A percentile compares a stretch with the other conserved stretches of the same genome.
These are phyloP conservation scores for Ocimum tenuiflorum DNA, from an alignment of 257 asterid genomes.

Conservation along the genomic window DNA sequence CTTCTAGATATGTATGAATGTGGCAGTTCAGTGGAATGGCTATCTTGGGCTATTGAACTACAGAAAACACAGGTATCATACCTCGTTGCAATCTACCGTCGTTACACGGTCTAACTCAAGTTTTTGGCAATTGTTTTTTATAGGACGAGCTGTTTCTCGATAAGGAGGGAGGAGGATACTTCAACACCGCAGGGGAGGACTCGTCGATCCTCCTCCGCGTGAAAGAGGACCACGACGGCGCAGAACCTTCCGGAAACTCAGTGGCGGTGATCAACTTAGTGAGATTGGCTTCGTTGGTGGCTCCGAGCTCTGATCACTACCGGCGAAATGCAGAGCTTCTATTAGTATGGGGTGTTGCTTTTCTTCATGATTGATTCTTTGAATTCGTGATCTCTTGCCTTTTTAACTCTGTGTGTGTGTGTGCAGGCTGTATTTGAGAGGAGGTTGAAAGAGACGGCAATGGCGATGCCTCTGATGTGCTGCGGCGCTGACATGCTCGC, in stretches of 20 bases:
- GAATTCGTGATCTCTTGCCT: background rate
- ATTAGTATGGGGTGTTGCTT: slow-evolving; percentile 38
- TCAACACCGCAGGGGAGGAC: slow-evolving; percentile 78
- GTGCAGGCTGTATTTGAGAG: slow-evolving; percentile 83
- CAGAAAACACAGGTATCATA: slow-evolving; percentile 55
- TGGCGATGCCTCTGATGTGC: slow-evolving; percentile 86
- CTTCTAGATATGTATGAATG: slow-evolving; percentile 70
- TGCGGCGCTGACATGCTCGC: slow-evolving; percentile 79
- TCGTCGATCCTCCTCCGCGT: slow-evolving; percentile 87
- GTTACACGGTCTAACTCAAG: too few relatives aligned
- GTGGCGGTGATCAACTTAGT: slow-evolving; percentile 69
- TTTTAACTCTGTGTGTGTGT: background rate
- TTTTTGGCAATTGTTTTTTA: background rate
- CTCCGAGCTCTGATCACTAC: slow-evolving; percentile 45
- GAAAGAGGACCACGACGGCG: slow-evolving; percentile 95
- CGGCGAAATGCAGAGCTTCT: slow-evolving; percentile 55
- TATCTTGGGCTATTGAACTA: slow-evolving; percentile 84
- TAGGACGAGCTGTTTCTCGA: slow-evolving; percentile 90
- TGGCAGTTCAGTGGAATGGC: slow-evolving; percentile 71
- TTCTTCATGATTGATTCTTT: background rate
- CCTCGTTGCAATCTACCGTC: background rate
- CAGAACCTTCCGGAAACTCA: slow-evolving; percentile 95
- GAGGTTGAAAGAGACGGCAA: slow-evolving; percentile 58
- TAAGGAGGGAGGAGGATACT: slow-evolving; percentile 82
- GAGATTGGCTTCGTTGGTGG: slow-evolving; percentile 62